A percentile compares a stretch with the other conserved stretches of the same genome.
phyloP scores from a whole-genome alignment of 2,329 filamentous ascomycete species.

The Aspergillus pseudoviridinutans region DNA sequence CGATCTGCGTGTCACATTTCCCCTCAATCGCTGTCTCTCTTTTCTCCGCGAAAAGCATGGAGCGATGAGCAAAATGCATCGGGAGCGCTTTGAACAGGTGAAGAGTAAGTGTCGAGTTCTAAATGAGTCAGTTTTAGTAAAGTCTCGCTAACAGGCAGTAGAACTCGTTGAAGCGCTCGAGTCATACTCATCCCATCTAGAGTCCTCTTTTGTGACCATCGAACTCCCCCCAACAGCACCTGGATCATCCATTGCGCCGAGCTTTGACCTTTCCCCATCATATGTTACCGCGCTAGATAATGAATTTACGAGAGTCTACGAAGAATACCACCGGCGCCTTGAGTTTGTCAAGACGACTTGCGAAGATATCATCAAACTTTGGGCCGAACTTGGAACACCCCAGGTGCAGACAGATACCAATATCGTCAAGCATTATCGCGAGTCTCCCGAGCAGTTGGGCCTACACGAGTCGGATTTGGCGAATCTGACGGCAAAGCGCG shows the following conservation, averaged over 20 bases:
- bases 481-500: conserved; percentile 67
- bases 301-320: conserved; percentile 92
- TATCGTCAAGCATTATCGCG: conserved; percentile 85
- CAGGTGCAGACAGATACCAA: conserved; percentile 84
- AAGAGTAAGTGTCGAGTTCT: conserved; percentile 63
- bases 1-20: conserved; percentile 74
- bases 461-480: conserved; percentile 82
- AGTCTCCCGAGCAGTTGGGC: conserved; percentile 89
- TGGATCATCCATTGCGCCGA: conserved; percentile 71
- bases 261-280: conserved; percentile 85
- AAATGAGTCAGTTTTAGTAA: neutral
- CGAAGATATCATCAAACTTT: conserved; percentile 87
- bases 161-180: conserved; percentile 91
- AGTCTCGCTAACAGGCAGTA: conserved; percentile 38
- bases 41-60: conserved; percentile 79
- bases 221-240: conserved; percentile 77
- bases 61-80: conserved; percentile 75
- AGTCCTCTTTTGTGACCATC: conserved; percentile 80
- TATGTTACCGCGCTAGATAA: conserved; percentile 83
- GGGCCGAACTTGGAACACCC: conserved; percentile 91
- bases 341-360: conserved; percentile 68
- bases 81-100: conserved; percentile 90
- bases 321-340: conserved; percentile 87
- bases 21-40: conserved; percentile 74
- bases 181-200: conserved; percentile 94